Evolutionary conservation across 441 rosid species (phyloP).

Genomic region (Erysimum cheiri): DNA sequence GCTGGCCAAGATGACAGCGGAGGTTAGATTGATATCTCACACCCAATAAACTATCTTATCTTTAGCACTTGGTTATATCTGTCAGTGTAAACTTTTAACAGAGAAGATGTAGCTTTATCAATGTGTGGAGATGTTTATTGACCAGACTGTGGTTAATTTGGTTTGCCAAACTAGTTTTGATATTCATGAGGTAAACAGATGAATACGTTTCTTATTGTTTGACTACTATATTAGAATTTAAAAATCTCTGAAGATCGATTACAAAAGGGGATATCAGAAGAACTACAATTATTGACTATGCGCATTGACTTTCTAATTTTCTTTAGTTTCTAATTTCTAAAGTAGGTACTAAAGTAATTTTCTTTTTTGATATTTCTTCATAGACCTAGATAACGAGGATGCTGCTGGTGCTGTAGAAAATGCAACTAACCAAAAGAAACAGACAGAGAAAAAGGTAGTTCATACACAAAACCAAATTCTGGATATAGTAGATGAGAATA

Average conservation of each 20-base stretch:
- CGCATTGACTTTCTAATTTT: neutral
- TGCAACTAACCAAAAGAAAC: conserved; percentile 67
- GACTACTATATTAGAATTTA: neutral
- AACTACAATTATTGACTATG: conserved; percentile 2
- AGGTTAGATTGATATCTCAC: conserved; percentile 54
- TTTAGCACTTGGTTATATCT: conserved; percentile 18
- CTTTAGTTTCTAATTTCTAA: neutral
- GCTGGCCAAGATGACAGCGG: conserved; percentile 75
- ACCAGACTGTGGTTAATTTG: conserved; percentile 1
- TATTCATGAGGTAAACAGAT: neutral
- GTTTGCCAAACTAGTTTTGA: conserved; percentile 12
- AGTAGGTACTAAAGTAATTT: neutral
- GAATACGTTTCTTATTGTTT: conserved; percentile 12
- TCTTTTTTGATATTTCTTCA: conserved; percentile 33
- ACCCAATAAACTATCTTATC: neutral
- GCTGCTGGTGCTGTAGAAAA: conserved; percentile 50
- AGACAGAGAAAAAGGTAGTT: conserved; percentile 66
- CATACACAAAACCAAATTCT: conserved; percentile 27
- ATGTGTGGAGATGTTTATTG: conserved; percentile 13
- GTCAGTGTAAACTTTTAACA: neutral
- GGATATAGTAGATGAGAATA: conserved; percentile 18
- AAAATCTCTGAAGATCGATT: conserved; percentile 2
- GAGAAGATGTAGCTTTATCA: neutral
- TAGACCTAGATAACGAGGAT: conserved; percentile 58
- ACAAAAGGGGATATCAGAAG: neutral